phyloP scores from a whole-genome alignment of 306 rosid species.

The Vigna nakashimae region DNA sequence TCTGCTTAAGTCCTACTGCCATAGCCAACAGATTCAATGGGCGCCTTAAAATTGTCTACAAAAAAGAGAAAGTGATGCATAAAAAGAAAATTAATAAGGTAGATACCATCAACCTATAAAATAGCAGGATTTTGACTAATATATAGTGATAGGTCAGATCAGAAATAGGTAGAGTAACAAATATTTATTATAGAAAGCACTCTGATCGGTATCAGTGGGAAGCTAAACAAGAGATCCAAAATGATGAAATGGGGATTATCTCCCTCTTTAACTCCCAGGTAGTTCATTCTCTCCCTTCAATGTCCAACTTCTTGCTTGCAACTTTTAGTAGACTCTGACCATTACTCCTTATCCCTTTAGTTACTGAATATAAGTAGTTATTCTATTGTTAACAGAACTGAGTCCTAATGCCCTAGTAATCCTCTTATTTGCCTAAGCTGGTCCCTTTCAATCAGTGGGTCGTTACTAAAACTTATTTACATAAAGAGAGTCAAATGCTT shows the following conservation, averaged over 20 bases:
- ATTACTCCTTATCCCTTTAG: neutral
- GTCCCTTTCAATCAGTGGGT: neutral
- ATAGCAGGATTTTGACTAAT: neutral
- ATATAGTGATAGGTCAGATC: neutral
- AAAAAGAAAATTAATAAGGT: neutral
- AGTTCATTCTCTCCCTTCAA: neutral
- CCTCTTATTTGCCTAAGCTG: constrained; percentile 1
- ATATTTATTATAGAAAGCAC: neutral
- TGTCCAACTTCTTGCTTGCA: neutral
- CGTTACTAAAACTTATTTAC: neutral
- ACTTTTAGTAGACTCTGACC: neutral
- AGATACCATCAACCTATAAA: neutral
- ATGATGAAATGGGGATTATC: neutral
- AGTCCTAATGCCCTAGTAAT: neutral
- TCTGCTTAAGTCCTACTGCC: constrained; percentile 86
- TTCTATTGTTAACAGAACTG: neutral
- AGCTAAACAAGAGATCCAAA: constrained; percentile 12
- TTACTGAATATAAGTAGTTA: neutral
- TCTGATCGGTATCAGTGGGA: constrained; percentile 7
- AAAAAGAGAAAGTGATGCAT: constrained; percentile 2
- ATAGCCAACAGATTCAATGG: constrained; percentile 80
- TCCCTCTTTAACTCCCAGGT: neutral
- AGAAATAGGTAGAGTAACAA: neutral
- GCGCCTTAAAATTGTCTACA: constrained; percentile 55
- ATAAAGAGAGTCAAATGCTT: neutral